A percentile compares a stretch with the other conserved stretches of the same genome.
These are phyloP conservation scores for Didymella keratinophila DNA, from an alignment of 2,329 filamentous ascomycete species.

Conservation along the genomic window DNA sequence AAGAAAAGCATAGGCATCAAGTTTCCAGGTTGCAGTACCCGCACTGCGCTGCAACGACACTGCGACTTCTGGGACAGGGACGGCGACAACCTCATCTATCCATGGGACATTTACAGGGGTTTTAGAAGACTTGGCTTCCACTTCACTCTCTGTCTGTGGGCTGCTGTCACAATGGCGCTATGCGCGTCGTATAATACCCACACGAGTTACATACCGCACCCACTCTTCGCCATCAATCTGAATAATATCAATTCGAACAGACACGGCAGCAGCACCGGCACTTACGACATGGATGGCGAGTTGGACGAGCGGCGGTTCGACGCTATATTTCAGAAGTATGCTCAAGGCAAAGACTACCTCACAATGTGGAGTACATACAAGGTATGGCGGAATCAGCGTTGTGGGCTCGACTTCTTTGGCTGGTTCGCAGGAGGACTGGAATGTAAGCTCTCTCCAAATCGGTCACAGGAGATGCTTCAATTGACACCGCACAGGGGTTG, in stretches of 20 bases:
- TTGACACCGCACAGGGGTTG: constrained; percentile 25
- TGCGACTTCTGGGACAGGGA: constrained; percentile 32
- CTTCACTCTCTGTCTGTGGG: constrained; percentile 26
- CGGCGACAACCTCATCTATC: constrained; percentile 25
- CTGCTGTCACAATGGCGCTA: constrained; percentile 26
- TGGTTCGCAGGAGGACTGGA: constrained; percentile 32
- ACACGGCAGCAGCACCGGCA: constrained; percentile 30
- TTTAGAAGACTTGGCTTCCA: constrained; percentile 29
- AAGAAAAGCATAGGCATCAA: background rate
- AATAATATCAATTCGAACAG: constrained; percentile 26
- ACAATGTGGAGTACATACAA: constrained; percentile 20
- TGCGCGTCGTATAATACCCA: constrained; percentile 28
- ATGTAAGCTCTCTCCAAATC: constrained; percentile 16
- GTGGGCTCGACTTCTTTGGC: constrained; percentile 29
- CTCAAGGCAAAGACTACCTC: constrained; percentile 23
- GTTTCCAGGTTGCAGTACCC: background rate
- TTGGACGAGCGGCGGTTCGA: constrained; percentile 28
- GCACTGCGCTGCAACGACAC: constrained; percentile 25
- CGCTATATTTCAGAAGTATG: constrained; percentile 29
- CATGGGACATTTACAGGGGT: constrained; percentile 30
- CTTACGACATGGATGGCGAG: constrained; percentile 28
- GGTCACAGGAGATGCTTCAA: background rate
- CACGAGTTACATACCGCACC: constrained; percentile 24
- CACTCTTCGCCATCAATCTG: constrained; percentile 28
- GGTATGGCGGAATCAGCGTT: constrained; percentile 27